Base-by-base conservation (phyloP, 2,329 filamentous ascomycete species). In the Pyrenophora tritici-repentis region DNA sequence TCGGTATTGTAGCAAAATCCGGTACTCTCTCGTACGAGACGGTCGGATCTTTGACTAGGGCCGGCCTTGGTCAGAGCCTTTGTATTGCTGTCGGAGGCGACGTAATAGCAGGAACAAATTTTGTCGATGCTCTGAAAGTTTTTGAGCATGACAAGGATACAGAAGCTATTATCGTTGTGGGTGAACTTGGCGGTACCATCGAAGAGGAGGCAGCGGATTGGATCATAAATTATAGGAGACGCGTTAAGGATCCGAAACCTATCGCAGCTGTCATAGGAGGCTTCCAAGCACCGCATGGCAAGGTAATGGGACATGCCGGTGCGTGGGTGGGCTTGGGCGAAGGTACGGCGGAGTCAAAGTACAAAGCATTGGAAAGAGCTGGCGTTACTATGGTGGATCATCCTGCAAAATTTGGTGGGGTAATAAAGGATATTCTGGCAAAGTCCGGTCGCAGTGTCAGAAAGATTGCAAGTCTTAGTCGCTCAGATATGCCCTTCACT, bases 1-100 rank as follows among this genome's bases (percentile, higher is more conserved):
- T 93, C 17, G 89, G 88, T 2, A 89, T 93, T 47, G 83, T 90
- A 3, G 87, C 88, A n/a, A 91, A 90, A 68, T 91, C 87, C 0
- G 89, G 89, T 1, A 93, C 89, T 0, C 75, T 93, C 34, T 90
- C 87, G 55, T 93, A 92, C 63, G 89, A 93, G 70, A 85, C 89
- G 2, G 89, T 91, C 1, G 89, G 86, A 0, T 86, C 87, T 1
- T 85, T 89, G 18, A 89, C 87, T 6, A 79, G 85, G 54, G 86
- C 83, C n/a, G 88, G 89, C 0, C 75, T 92, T 1, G 89, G 89
- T 0, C 89, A 93, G 71, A 90, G 87, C 63, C 75, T 91, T 6
- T 89, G 88, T 35, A 85, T 92, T 37, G 88, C 87, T 13, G 87
- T 92, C 78, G 89, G 89, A 2, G 89, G 89, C 2, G 89, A 92